These are phyloP conservation scores for Lasiosphaeria miniovina DNA, from an alignment of 495 filamentous ascomycete genomes.

Conservation along the genomic window DNA sequence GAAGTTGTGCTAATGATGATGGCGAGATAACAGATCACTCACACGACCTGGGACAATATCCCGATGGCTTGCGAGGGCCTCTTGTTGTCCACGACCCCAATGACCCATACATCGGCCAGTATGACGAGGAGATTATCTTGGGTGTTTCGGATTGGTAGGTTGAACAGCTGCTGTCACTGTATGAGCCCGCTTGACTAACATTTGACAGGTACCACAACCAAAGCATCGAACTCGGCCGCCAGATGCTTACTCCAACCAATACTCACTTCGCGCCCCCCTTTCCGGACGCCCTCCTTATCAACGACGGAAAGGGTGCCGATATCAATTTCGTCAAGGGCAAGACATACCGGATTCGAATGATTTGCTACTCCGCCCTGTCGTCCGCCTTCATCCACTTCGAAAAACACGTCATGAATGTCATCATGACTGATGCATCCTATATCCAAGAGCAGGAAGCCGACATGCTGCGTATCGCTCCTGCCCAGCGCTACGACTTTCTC, in stretches of 20 bases:
- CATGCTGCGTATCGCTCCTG: constrained; percentile 50
- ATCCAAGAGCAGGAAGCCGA: constrained; percentile 32
- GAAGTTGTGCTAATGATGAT: constrained; percentile 16
- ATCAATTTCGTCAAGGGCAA: constrained; percentile 63
- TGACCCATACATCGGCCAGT: constrained; percentile 59
- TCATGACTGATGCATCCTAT: constrained; percentile 48
- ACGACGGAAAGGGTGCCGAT: constrained; percentile 58
- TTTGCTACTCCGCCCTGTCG: constrained; percentile 67
- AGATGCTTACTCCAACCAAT: constrained; percentile 53
- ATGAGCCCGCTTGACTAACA: constrained; percentile 33
- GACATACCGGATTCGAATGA: constrained; percentile 73
- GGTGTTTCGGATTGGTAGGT: constrained; percentile 59
- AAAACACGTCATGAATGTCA: constrained; percentile 60
- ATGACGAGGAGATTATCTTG: constrained; percentile 62
- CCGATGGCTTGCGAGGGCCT: constrained; percentile 72
- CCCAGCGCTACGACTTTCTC: constrained; percentile 65
- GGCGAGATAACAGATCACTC: constrained; percentile 54
- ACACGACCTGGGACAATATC: constrained; percentile 69
- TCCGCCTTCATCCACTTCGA: constrained; percentile 60
- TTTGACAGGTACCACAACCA: constrained; percentile 61
- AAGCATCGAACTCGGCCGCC: constrained; percentile 51
- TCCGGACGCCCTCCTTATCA: constrained; percentile 61
- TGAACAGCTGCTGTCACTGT: neutral
- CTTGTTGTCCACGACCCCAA: constrained; percentile 68
- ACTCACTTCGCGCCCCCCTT: constrained; percentile 55